Percentiles rank a stretch among this genome's conserved stretches.
Conservation (phyloP, 169 alveolate species). For the Perkinsus marinus region DNA sequence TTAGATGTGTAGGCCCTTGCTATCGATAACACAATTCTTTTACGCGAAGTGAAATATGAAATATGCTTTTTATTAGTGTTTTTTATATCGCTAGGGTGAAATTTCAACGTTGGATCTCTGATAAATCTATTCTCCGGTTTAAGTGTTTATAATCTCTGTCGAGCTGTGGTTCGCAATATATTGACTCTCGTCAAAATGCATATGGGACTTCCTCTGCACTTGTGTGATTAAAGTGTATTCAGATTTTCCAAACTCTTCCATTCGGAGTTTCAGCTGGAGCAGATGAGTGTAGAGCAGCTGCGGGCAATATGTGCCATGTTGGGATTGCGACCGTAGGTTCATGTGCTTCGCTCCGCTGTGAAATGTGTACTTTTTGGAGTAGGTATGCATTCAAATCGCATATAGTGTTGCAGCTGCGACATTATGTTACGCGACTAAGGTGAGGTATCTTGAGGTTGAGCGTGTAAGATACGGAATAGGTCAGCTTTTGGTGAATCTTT, state of each 20-base stretch:
- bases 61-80: no score
- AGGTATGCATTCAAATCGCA: conserved; percentile 35
- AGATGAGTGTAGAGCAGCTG: conserved; percentile 61
- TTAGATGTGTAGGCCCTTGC: no score
- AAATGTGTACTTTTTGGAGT: neutral
- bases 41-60: no score
- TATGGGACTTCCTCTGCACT: no score
- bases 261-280: conserved; percentile 60
- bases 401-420: conserved; percentile 53
- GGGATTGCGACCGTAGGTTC: conserved; percentile 57
- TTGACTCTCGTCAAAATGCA: no score
- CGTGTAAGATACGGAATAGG: neutral
- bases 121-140: no score
- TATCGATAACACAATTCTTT: no score
- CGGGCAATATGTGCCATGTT: conserved; percentile 57
- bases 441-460: neutral
- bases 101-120: no score
- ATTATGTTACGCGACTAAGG: neutral
- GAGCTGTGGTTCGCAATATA: no score
- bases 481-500: neutral
- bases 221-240: no score
- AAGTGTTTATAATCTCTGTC: no score
- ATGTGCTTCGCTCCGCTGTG: neutral
- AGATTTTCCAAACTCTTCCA: conserved; percentile 58
- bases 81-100: no score